Evolutionary conservation across 2,329 filamentous ascomycete species (phyloP).

Genomic region (Paramyrothecium sp.): DNA sequence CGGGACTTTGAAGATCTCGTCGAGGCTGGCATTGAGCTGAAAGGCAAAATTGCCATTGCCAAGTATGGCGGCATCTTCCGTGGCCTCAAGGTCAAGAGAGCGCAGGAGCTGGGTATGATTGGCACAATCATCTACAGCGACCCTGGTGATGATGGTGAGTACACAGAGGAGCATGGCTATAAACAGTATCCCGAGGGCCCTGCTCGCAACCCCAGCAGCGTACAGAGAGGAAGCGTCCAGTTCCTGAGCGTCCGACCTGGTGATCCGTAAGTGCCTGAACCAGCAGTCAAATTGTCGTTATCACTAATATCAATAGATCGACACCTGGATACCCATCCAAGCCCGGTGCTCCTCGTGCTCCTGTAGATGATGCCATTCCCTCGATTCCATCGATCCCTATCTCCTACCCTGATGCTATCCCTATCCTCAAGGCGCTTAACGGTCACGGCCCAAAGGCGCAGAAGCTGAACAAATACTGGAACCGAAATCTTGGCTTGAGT

Average conservation of each 20-base stretch:
- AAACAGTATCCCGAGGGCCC: slow-evolving; percentile 81
- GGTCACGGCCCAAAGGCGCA: slow-evolving; percentile 78
- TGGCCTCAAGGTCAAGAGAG: slow-evolving; percentile 88
- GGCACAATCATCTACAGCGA: slow-evolving; percentile 85
- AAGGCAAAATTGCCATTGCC: slow-evolving; percentile 83
- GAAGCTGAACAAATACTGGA: slow-evolving; percentile 73
- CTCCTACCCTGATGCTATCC: slow-evolving; percentile 82
- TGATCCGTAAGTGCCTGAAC: slow-evolving; percentile 54
- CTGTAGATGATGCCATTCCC: slow-evolving; percentile 69
- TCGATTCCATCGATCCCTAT: slow-evolving; percentile 89
- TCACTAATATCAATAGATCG: slow-evolving; percentile 44
- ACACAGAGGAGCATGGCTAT: slow-evolving; percentile 79
- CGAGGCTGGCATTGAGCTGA: slow-evolving; percentile 69
- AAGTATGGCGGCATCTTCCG: slow-evolving; percentile 87
- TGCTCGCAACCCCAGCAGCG: slow-evolving; percentile 81
- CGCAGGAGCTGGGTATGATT: slow-evolving; percentile 85
- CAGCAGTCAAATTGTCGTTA: not conserved
- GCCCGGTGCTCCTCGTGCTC: slow-evolving; percentile 76
- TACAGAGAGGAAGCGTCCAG: slow-evolving; percentile 85
- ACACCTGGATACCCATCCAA: slow-evolving; percentile 93
- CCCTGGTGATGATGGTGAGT: slow-evolving; percentile 81
- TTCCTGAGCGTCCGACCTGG: slow-evolving; percentile 70
- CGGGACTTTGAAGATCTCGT: slow-evolving; percentile 81
- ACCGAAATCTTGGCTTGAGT: slow-evolving; percentile 66
- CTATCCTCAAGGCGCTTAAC: slow-evolving; percentile 86